Conservation (phyloP, 2,329 filamentous ascomycete genomes). For the Clarireedia paspali region DNA sequence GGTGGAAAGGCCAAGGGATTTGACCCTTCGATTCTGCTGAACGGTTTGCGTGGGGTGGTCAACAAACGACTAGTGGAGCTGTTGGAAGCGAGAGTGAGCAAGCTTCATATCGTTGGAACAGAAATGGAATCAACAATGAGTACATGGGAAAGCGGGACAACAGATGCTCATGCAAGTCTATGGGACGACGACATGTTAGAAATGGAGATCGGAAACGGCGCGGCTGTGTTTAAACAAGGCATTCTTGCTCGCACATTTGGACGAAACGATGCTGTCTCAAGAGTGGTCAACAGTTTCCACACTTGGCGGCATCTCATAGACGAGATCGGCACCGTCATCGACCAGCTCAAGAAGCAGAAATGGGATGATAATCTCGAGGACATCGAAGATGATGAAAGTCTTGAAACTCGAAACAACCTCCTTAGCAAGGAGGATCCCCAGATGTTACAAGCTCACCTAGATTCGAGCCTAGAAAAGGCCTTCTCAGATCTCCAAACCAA, state of each 20-base stretch:
- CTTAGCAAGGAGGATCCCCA: conserved; percentile 67
- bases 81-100: conserved; percentile 54
- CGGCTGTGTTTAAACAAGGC: conserved; percentile 58
- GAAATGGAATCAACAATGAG: conserved; percentile 56
- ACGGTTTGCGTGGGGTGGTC: conserved; percentile 59
- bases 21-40: conserved; percentile 59
- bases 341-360: conserved; percentile 56
- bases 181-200: conserved; percentile 63
- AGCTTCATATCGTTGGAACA: conserved; percentile 56
- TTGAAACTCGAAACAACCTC: conserved; percentile 57
- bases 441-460: conserved; percentile 51
- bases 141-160: conserved; percentile 48
- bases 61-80: conserved; percentile 60
- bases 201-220: conserved; percentile 58
- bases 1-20: conserved; percentile 57
- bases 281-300: conserved; percentile 55
- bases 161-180: conserved; percentile 45
- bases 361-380: conserved; percentile 69
- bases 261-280: conserved; percentile 57
- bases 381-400: conserved; percentile 65
- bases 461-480: conserved; percentile 46
- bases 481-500: conserved; percentile 52
- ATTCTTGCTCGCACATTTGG: conserved; percentile 67
- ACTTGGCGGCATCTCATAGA: conserved; percentile 70
- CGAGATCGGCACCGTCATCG: conserved; percentile 54